phyloP scores from a whole-genome alignment of 805 yeast species.

The Ogataea ganodermae region DNA sequence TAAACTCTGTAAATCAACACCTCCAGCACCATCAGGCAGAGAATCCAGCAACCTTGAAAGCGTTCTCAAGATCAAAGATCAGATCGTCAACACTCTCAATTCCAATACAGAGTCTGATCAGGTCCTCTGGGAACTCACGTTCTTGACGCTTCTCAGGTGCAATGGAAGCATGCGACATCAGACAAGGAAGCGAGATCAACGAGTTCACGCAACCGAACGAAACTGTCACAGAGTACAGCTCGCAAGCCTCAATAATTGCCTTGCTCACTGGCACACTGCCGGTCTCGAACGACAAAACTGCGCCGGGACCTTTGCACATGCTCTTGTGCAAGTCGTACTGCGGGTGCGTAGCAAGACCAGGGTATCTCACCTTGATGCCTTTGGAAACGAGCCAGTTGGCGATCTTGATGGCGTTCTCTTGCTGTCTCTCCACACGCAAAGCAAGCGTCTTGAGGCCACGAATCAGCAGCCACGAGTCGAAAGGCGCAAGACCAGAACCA shows the following conservation, averaged over 20 bases:
- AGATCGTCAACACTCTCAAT: slow-evolving; percentile 82
- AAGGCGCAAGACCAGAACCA: slow-evolving; percentile 90
- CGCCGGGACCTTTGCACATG: slow-evolving; percentile 84
- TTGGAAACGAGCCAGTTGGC: slow-evolving; percentile 68
- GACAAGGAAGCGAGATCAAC: slow-evolving; percentile 89
- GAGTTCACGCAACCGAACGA: slow-evolving; percentile 95
- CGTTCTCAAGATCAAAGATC: slow-evolving; percentile 74
- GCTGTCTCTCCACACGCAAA: slow-evolving; percentile 85
- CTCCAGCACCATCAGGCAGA: slow-evolving; percentile 1
- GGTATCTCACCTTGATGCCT: slow-evolving; percentile 81
- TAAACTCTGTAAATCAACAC: background rate
- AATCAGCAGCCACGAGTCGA: slow-evolving; percentile 86
- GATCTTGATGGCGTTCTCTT: slow-evolving; percentile 70
- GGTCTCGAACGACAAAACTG: slow-evolving; percentile 86
- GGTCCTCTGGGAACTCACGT: slow-evolving; percentile 89
- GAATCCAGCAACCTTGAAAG: slow-evolving; percentile 68
- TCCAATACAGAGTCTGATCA: slow-evolving; percentile 88
- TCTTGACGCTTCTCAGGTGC: slow-evolving; percentile 84
- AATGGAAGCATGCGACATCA: slow-evolving; percentile 96
- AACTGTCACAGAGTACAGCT: slow-evolving; percentile 84
- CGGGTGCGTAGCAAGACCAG: slow-evolving; percentile 82
- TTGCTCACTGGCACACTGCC: slow-evolving; percentile 69
- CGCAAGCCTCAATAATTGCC: slow-evolving; percentile 71
- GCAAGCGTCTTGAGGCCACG: slow-evolving; percentile 90
- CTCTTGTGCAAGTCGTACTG: slow-evolving; percentile 77